Conservation (phyloP, 768 basidiomycete species). For the Trametes maxima region DNA sequence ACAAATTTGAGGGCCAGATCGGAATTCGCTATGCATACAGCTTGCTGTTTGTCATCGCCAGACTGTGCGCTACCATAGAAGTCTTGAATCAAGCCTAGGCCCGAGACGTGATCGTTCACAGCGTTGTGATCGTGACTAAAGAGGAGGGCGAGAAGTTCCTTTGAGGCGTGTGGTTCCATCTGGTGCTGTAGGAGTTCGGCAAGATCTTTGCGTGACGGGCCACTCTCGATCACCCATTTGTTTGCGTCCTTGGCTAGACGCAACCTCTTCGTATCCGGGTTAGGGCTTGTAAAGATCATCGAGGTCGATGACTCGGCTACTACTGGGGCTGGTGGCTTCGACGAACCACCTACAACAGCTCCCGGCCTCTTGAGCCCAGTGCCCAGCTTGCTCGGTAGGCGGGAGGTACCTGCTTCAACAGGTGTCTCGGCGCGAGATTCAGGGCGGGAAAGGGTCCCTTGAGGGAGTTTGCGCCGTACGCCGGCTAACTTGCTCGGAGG, state of each 20-base stretch:
- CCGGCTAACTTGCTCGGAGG: conserved; percentile 55
- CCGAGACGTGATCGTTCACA: conserved; percentile 88
- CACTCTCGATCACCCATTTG: conserved; percentile 86
- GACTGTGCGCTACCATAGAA: conserved; percentile 64
- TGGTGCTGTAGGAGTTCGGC: conserved; percentile 85
- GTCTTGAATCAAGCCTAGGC: conserved; percentile 71
- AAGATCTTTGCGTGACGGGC: conserved; percentile 83
- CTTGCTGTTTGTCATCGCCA: conserved; percentile 60
- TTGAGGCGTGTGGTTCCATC: conserved; percentile 84
- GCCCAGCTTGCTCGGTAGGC: conserved; percentile 40
- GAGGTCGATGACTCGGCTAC: conserved; percentile 22
- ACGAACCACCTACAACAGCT: conserved; percentile 37
- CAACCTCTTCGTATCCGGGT: conserved; percentile 62
- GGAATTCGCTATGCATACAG: conserved; percentile 79
- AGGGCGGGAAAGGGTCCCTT: conserved; percentile 51
- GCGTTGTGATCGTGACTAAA: conserved; percentile 97
- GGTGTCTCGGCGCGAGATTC: conserved; percentile 44
- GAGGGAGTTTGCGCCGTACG: conserved; percentile 73
- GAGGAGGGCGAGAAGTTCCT: conserved; percentile 72
- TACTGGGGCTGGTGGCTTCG: conserved; percentile 36
- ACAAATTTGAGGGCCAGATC: conserved; percentile 94
- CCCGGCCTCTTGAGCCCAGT: conserved; percentile 50
- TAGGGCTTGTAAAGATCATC: conserved; percentile 51
- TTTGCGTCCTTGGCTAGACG: conserved; percentile 75
- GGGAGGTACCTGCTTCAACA: conserved; percentile 38